Conservation (phyloP, 2,329 filamentous ascomycete genomes). For the Ceratocystis cacaofunesta region DNA sequence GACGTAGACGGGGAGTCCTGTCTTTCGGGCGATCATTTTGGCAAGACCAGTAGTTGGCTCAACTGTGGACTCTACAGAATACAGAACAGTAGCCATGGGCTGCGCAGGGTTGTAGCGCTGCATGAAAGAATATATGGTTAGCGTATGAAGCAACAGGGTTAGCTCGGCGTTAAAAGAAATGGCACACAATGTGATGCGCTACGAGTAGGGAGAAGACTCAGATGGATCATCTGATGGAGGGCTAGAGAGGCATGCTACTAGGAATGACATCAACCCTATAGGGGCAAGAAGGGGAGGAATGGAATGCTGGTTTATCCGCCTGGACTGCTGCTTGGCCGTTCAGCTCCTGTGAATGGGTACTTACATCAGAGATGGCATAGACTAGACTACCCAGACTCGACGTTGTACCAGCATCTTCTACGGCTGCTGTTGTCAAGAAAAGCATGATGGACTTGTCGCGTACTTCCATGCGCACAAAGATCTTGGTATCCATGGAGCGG, state of each 20-base stretch:
- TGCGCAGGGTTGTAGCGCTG: slow-evolving; percentile 41
- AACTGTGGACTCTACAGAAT: slow-evolving; percentile 56
- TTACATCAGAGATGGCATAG: slow-evolving; percentile 81
- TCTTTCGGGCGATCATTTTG: slow-evolving; percentile 62
- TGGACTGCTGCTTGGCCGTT: neutral
- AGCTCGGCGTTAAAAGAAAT: neutral
- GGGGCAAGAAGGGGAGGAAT: too few relatives aligned
- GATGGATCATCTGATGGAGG: neutral
- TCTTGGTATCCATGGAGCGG: slow-evolving; percentile 42
- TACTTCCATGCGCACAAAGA: slow-evolving; percentile 45
- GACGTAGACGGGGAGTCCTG: slow-evolving; percentile 68
- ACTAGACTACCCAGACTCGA: slow-evolving; percentile 73
- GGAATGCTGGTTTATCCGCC: neutral
- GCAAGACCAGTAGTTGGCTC: slow-evolving; percentile 81
- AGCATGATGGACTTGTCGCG: slow-evolving; percentile 43
- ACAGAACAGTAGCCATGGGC: slow-evolving; percentile 65
- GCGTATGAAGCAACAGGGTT: neutral
- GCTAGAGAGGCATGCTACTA: too few relatives aligned
- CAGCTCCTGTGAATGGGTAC: slow-evolving; percentile 18
- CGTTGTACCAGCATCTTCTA: slow-evolving; percentile 35
- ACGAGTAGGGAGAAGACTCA: neutral
- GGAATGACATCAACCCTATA: too few relatives aligned
- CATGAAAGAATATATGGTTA: slow-evolving; percentile 2
- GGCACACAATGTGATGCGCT: neutral
- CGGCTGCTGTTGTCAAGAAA: slow-evolving; percentile 44